Conservation (phyloP, 2,329 filamentous ascomycete genomes). For the Amauroascus niger region DNA sequence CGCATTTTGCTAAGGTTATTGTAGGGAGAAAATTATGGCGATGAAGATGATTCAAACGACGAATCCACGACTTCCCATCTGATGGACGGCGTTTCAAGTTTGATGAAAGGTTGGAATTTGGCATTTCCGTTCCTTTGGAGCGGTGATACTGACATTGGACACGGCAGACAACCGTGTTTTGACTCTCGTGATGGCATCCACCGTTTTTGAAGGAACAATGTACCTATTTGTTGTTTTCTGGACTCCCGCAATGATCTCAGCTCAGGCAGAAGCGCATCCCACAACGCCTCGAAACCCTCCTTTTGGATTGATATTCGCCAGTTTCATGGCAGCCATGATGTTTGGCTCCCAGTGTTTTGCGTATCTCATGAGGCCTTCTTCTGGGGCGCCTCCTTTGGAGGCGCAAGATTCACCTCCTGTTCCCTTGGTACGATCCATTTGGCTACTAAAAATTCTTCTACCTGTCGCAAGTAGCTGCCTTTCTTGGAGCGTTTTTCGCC, state of each 20-base stretch:
- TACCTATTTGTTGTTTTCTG: constrained; percentile 57
- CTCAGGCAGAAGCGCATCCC: constrained; percentile 22
- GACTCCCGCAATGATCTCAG: constrained; percentile 45
- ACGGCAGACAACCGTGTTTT: constrained; percentile 40
- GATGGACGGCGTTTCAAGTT: constrained; percentile 5
- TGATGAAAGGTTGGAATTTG: not conserved
- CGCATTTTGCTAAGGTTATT: not conserved
- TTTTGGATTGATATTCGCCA: constrained; percentile 39
- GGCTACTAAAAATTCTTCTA: constrained; percentile 35
- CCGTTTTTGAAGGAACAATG: constrained; percentile 51
- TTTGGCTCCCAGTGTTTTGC: constrained; percentile 49
- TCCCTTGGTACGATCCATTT: constrained; percentile 22
- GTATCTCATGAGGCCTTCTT: constrained; percentile 21
- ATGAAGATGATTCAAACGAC: not conserved
- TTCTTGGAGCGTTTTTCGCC: constrained; percentile 34
- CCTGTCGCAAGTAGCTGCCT: constrained; percentile 34
- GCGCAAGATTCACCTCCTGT: constrained; percentile 18
- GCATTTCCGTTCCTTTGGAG: not conserved
- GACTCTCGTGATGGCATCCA: constrained; percentile 43
- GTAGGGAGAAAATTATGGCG: constrained; percentile 15
- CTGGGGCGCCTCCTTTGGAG: not conserved
- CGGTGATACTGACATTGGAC: not conserved
- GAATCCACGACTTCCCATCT: constrained; percentile 3
- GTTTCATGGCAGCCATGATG: constrained; percentile 51
- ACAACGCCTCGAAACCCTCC: constrained; percentile 19